Evolutionary conservation across 176 grass and related monocot genomes (phyloP), one percentile per base, ranked within the genome.

Genomic region (Puccinellia tenuiflora): DNA sequence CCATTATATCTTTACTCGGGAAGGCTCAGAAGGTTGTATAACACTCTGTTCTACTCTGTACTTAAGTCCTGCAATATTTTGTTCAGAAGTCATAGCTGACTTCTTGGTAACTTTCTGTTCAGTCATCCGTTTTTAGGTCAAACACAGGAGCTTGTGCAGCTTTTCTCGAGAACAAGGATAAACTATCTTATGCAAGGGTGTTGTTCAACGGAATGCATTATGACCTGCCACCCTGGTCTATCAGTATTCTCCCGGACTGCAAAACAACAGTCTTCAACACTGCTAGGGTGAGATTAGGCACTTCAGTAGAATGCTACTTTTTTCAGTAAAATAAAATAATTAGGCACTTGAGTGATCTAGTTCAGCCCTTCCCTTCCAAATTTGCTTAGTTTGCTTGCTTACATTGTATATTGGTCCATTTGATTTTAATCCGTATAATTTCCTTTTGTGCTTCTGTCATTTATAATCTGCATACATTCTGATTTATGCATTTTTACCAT

Each of bases 221-320:
- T 79, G 77, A 92, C 84, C 84, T 99, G 62, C 96, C 96, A 56
- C 89, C 96, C 29, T 99, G 96, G 96, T 99, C 96, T 74, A 90
- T 96, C 86, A 96, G 93, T 53, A 90, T 99, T 85, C 92, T 99
- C 33, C 96, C 96, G 38, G 96, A 99, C 45, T 99, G 96, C 86
- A 93, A 92, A 87, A 99, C 96, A 50, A 93, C 89, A 55, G 87
- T 96, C 35, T 92, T 90, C 88, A 99, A 99, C 85, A 99, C 93
- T 1, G 96, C 96, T 63, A 96, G 74, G 83, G 96, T 99, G 83
- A 98, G 91, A 82, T 33, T 34, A 38, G 28, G 48, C 46, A 83
- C 72, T 68, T 70, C 31, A 78, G 8, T 64, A 47, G 13, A 47
- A 47, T 47, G 14, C 43, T 46, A 46, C 43, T 47, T 47, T 47